A percentile compares a stretch with the other conserved stretches of the same genome.
Conservation (phyloP, 306 rosid genomes). For the Crataegus laevigata region DNA sequence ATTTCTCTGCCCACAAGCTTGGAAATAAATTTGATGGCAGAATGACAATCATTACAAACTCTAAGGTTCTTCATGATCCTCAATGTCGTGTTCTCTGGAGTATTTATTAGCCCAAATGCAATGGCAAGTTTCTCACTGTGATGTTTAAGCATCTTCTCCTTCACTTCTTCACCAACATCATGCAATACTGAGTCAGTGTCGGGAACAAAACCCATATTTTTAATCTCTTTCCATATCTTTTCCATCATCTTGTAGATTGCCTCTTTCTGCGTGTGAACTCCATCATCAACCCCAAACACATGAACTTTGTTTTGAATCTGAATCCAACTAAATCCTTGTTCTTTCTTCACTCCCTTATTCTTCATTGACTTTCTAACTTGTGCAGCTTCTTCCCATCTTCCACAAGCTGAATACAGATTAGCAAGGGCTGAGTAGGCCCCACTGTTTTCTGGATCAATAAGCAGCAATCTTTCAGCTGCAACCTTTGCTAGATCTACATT, state of each 20-base stretch:
- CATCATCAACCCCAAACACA: slow-evolving; percentile 71
- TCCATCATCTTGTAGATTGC: slow-evolving; percentile 56
- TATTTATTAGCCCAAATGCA: slow-evolving; percentile 65
- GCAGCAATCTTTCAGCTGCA: slow-evolving; percentile 76
- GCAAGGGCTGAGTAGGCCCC: slow-evolving; percentile 83
- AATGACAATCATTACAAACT: slow-evolving; percentile 78
- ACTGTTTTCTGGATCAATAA: slow-evolving; percentile 69
- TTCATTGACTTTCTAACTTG: slow-evolving; percentile 73
- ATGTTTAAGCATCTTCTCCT: slow-evolving; percentile 64
- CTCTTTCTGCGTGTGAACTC: slow-evolving; percentile 60
- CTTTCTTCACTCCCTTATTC: slow-evolving; percentile 77
- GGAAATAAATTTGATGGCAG: slow-evolving; percentile 82
- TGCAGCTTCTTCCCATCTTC: slow-evolving; percentile 82
- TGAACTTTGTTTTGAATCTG: slow-evolving; percentile 65
- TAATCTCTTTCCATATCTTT: slow-evolving; percentile 73
- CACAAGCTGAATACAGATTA: slow-evolving; percentile 72
- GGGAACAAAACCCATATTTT: slow-evolving; percentile 68
- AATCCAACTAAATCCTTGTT: slow-evolving; percentile 82
- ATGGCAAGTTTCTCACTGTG: slow-evolving; percentile 85
- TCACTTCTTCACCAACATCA: slow-evolving; percentile 68
- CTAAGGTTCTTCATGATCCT: slow-evolving; percentile 85
- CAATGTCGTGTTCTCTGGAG: slow-evolving; percentile 49
- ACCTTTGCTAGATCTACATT: slow-evolving; percentile 62
- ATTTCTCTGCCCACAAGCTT: slow-evolving; percentile 77
- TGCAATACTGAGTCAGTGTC: slow-evolving; percentile 49